These are phyloP conservation scores for Zymoseptoria passerinii DNA, from an alignment of 2,329 filamentous ascomycete genomes.

Conservation along the genomic window DNA sequence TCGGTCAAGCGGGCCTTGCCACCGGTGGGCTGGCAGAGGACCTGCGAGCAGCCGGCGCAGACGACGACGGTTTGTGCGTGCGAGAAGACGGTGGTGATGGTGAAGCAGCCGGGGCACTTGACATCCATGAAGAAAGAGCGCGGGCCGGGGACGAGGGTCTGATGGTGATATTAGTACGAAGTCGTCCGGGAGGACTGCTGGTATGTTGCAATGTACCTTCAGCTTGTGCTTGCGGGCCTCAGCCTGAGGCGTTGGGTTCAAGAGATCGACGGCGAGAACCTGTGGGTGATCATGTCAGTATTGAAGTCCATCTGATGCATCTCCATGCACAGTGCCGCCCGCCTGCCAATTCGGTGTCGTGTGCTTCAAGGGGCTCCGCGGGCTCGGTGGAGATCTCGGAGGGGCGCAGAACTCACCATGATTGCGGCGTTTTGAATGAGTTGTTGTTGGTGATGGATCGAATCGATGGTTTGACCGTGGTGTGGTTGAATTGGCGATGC, in stretches of 20 bases:
- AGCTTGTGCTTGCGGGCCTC: conserved; percentile 99
- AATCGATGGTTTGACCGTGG: conserved; percentile 8
- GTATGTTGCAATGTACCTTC: conserved; percentile 59
- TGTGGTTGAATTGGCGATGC: conserved; percentile 16
- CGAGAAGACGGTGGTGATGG: conserved; percentile 99
- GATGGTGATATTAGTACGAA: conserved; percentile 3
- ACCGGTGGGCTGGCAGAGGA: conserved; percentile 98
- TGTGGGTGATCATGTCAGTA: conserved; percentile 37
- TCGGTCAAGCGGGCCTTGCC: conserved; percentile 98
- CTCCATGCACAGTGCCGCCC: not conserved
- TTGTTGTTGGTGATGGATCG: conserved; percentile 7
- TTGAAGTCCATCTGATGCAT: conserved; percentile 1
- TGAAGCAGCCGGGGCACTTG: conserved; percentile 99
- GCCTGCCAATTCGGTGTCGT: conserved; percentile 16
- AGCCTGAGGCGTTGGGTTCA: conserved; percentile 95
- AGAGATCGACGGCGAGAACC: conserved; percentile 99
- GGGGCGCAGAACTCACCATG: conserved; percentile 22
- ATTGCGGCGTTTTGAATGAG: conserved; percentile 21
- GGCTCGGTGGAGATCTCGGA: conserved; percentile 11
- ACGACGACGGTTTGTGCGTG: conserved; percentile 99
- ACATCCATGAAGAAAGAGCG: conserved; percentile 99
- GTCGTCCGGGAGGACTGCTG: not conserved
- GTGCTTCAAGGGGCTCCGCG: conserved; percentile 14
- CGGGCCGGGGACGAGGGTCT: conserved; percentile 75
- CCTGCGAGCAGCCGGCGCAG: conserved; percentile 98